phyloP scores from a whole-genome alignment of 306 rosid genomes.

The Phaseolus lunatus region DNA sequence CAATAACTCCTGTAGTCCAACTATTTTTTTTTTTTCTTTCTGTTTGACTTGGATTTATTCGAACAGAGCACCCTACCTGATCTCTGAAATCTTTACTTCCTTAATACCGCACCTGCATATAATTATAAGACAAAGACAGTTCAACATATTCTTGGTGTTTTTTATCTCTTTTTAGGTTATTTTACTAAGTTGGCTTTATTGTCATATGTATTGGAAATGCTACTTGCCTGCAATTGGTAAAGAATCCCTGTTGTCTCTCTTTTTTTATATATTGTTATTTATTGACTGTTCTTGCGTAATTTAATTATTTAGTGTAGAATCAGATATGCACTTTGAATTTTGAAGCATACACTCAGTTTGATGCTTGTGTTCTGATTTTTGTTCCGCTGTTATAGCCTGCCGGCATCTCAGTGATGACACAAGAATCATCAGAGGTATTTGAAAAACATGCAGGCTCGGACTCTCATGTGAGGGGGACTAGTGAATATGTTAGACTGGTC shows the following conservation, averaged over 20 bases:
- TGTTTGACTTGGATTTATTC: neutral
- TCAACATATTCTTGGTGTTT: slow-evolving; percentile 7
- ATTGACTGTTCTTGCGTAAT: neutral
- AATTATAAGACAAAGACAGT: slow-evolving; percentile 4
- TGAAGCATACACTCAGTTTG: slow-evolving; percentile 19
- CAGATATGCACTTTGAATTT: neutral
- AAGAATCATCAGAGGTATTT: slow-evolving; percentile 54
- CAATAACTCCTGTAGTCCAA: neutral
- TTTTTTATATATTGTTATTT: neutral
- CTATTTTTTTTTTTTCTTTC: neutral
- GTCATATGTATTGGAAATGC: neutral
- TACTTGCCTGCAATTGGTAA: neutral
- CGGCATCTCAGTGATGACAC: slow-evolving; percentile 49
- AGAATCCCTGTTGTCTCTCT: neutral
- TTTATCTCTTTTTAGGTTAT: slow-evolving; percentile 21
- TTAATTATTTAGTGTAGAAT: neutral
- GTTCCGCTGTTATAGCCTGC: slow-evolving; percentile 20
- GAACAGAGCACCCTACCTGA: neutral
- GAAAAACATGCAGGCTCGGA: slow-evolving; percentile 46
- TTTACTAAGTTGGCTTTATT: neutral
- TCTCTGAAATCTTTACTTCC: slow-evolving; percentile 26
- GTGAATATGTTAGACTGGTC: slow-evolving; percentile 69
- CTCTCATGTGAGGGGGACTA: slow-evolving; percentile 50
- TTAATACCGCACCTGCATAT: neutral
- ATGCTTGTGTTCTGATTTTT: slow-evolving; percentile 19